These are phyloP conservation scores for Biscogniauxia sp. DNA, from an alignment of 2,329 filamentous ascomycete genomes.

Conservation along the genomic window DNA sequence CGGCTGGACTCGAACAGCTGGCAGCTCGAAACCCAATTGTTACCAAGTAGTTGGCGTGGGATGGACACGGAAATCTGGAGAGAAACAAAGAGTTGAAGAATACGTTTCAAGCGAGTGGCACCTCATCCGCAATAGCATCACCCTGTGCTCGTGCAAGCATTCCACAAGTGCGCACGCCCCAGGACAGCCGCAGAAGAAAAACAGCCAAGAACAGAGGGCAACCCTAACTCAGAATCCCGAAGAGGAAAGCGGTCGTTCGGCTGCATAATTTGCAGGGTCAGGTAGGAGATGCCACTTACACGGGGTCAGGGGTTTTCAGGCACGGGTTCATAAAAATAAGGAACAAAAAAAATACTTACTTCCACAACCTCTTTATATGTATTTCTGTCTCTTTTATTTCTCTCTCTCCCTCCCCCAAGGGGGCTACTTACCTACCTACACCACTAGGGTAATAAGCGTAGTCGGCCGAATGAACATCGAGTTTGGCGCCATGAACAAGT, in stretches of 20 bases:
- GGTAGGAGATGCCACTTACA: conserved; percentile 1
- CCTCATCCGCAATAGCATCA: not conserved
- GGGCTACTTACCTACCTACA: not conserved
- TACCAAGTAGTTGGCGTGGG: not conserved
- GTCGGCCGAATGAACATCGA: conserved; percentile 12
- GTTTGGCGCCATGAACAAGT: conserved; percentile 13
- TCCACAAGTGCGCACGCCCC: conserved; percentile 6
- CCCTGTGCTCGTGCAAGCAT: not conserved
- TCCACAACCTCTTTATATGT: too few relatives aligned
- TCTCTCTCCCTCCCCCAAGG: conserved; percentile 8
- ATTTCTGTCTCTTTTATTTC: too few relatives aligned
- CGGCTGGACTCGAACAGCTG: not conserved
- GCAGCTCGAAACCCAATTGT: not conserved
- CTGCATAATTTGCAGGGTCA: conserved; percentile 26
- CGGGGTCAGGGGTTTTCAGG: conserved; percentile 8
- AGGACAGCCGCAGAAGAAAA: conserved; percentile 1
- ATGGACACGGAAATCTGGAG: not conserved
- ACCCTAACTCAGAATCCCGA: conserved; percentile 16
- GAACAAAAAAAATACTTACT: conserved; percentile 1
- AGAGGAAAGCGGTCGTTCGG: conserved; percentile 21
- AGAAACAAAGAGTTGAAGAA: not conserved
- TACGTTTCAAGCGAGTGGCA: not conserved
- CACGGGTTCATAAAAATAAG: conserved; percentile 11
- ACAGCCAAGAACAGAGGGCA: conserved; percentile 20
- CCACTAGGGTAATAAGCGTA: not conserved